Conservation (phyloP, 352 stramenopile genomes). For the Globisporangium lucens region DNA sequence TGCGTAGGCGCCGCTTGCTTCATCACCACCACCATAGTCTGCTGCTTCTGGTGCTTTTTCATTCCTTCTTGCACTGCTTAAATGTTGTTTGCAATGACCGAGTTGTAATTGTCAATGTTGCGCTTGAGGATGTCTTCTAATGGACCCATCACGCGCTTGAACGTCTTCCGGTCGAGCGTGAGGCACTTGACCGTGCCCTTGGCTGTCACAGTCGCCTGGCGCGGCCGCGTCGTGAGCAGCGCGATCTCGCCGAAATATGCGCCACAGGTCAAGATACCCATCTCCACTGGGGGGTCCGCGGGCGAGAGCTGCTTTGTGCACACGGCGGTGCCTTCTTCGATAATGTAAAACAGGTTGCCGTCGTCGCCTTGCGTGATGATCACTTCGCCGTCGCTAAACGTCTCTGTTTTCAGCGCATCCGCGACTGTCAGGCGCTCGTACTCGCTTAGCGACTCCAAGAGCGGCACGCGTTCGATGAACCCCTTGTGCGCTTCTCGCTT, state of each 20-base stretch:
- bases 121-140: conserved; percentile 90
- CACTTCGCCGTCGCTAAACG: conserved; percentile 85
- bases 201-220: conserved; percentile 87
- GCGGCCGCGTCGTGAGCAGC: conserved; percentile 91
- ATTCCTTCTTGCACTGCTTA: conserved; percentile 29
- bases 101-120: conserved; percentile 91
- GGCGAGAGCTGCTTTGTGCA: conserved; percentile 84
- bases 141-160: conserved; percentile 89
- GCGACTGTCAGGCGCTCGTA: conserved; percentile 89
- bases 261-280: conserved; percentile 88
- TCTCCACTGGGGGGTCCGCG: conserved; percentile 62
- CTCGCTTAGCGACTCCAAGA: conserved; percentile 90
- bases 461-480: conserved; percentile 86
- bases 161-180: conserved; percentile 90
- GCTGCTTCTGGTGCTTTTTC: not conserved
- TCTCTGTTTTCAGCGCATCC: conserved; percentile 77
- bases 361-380: conserved; percentile 90
- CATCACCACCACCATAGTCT: not conserved
- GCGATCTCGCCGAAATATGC: conserved; percentile 97
- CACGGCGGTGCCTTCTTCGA: conserved; percentile 76
- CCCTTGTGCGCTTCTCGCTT: conserved; percentile 85
- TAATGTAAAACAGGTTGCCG: conserved; percentile 90
- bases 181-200: conserved; percentile 88
- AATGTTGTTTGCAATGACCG: conserved; percentile 88
- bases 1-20: not conserved